phyloP scores from a whole-genome alignment of 73 alveolate species.

The Blepharisma japonicum region DNA sequence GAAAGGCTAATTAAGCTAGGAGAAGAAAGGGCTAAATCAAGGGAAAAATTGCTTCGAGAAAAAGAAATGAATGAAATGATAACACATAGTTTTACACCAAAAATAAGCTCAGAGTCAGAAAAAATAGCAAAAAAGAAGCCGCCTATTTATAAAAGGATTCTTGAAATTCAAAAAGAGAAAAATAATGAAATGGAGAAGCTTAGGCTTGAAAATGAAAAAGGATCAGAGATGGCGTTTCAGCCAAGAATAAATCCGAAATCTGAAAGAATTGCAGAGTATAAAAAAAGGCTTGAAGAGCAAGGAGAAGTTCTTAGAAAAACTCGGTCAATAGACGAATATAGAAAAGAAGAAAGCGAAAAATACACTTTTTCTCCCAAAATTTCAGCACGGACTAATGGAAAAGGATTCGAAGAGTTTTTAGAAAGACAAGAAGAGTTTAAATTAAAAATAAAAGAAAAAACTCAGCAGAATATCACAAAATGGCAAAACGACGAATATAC shows the following conservation, averaged over 20 bases:
- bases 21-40: neutral
- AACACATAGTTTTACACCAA: neutral
- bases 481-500: neutral
- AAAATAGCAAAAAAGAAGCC: neutral
- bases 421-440: slow-evolving; percentile 21
- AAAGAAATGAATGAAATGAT: slow-evolving; percentile 3
- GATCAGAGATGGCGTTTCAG: neutral
- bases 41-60: slow-evolving; percentile 14
- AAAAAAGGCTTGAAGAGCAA: neutral
- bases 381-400: no score
- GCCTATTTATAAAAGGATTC: slow-evolving; percentile 1
- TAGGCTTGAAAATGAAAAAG: neutral
- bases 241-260: slow-evolving; percentile 9
- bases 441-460: slow-evolving; percentile 1
- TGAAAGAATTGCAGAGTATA: neutral
- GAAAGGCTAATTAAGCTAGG: slow-evolving; percentile 6
- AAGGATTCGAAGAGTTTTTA: neutral
- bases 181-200: neutral
- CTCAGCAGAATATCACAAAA: neutral
- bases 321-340: no score
- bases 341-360: no score
- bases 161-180: slow-evolving; percentile 15
- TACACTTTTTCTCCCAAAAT: no score
- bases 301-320: no score
- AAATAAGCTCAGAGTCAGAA: neutral